These are phyloP conservation scores for Setaria viridis DNA, from an alignment of 202 grass and related monocot species.

Conservation along the genomic window DNA sequence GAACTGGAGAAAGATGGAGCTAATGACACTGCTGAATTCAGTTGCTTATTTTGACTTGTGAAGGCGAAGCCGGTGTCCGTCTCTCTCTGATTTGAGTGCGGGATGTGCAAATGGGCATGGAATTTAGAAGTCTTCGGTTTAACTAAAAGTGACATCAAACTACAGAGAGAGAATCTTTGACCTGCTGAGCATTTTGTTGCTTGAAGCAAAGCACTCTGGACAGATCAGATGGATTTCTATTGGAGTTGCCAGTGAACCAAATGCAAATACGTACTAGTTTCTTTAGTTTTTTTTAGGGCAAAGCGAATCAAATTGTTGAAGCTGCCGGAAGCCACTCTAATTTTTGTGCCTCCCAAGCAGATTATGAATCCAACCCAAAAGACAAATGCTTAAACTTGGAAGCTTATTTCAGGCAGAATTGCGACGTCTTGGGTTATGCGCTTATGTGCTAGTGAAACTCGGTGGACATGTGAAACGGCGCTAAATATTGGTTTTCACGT, in stretches of 20 bases:
- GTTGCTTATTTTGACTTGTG: slow-evolving; percentile 10
- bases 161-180: slow-evolving; percentile 20
- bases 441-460: too few relatives aligned
- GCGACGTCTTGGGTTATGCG: too few relatives aligned
- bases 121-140: neutral
- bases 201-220: slow-evolving; percentile 22
- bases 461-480: too few relatives aligned
- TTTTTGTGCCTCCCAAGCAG: too few relatives aligned
- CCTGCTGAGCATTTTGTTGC: neutral
- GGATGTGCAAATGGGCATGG: slow-evolving; percentile 8
- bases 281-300: neutral
- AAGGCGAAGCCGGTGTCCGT: neutral
- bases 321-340: neutral
- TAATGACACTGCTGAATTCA: neutral
- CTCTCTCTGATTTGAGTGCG: neutral
- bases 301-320: neutral
- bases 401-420: neutral
- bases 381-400: neutral
- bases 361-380: neutral
- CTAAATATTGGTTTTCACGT: too few relatives aligned
- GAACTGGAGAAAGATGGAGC: neutral
- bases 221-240: neutral
- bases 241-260: neutral
- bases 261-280: neutral
- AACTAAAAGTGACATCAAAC: neutral